Percentiles rank a stretch among this genome's conserved stretches.
phyloP scores from a whole-genome alignment of 2,329 filamentous ascomycete genomes.

The Byssothecium circinans region DNA sequence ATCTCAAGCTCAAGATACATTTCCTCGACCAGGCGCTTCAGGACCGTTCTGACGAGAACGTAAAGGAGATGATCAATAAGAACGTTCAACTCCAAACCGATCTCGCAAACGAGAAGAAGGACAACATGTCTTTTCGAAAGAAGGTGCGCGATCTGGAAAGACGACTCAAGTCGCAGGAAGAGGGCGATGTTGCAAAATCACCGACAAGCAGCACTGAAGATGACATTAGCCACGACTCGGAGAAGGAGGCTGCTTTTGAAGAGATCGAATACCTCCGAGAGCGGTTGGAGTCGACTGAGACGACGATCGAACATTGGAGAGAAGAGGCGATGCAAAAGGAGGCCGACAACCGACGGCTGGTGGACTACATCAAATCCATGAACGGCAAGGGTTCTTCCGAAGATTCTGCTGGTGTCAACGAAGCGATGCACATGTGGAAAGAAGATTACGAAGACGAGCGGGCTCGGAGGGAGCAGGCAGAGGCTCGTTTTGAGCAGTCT shows the following conservation, averaged over 20 bases:
- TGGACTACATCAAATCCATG: constrained; percentile 73
- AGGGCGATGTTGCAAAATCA: constrained; percentile 52
- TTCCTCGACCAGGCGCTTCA: constrained; percentile 92
- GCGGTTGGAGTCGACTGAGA: constrained; percentile 79
- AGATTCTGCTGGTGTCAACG: constrained; percentile 42
- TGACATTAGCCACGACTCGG: constrained; percentile 55
- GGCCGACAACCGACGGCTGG: constrained; percentile 81
- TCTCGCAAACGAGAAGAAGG: constrained; percentile 83
- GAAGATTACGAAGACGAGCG: constrained; percentile 92
- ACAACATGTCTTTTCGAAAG: constrained; percentile 80
- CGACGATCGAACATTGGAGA: constrained; percentile 79
- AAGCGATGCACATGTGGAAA: constrained; percentile 78
- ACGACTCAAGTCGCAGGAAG: constrained; percentile 63
- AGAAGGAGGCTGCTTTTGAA: constrained; percentile 69
- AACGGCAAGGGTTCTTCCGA: constrained; percentile 49
- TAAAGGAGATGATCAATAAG: constrained; percentile 97
- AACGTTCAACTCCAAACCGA: constrained; percentile 95
- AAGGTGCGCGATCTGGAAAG: constrained; percentile 86
- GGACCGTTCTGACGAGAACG: constrained; percentile 90
- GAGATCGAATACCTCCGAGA: constrained; percentile 85
- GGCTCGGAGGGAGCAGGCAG: constrained; percentile 81
- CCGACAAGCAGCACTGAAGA: constrained; percentile 52
- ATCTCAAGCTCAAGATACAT: constrained; percentile 94
- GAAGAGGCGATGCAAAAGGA: constrained; percentile 78
- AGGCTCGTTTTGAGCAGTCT: constrained; percentile 82